Evolutionary conservation across 148 eudicot species (phyloP), one percentile per base, ranked within the genome.

Genomic region (Beta vulgaris): DNA sequence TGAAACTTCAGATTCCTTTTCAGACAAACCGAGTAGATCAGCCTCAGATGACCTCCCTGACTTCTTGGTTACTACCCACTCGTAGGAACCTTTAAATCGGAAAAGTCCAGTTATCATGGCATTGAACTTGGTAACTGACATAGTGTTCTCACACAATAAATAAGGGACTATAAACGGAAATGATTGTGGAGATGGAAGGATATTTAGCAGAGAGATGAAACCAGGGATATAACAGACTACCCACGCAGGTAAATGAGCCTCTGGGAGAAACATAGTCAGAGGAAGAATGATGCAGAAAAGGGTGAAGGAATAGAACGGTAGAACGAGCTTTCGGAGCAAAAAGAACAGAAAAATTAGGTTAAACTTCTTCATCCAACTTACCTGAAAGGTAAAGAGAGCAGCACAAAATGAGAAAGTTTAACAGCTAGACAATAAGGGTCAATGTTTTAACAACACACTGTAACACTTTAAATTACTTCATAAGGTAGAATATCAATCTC

Each of bases 251-350:
- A 93, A 80, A 77, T 86, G 87, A 59, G 98, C 96, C 89, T 93
- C 98, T 9, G 98, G 96, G 26, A 93, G 87, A 83, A 93, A 93
- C 96, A 93, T 93, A 61, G 96, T 93, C 67, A 93, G 57, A 1
- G 98, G 98, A 60, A 93, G 96, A 76, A 93, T 93, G 64, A 93
- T 88, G 79, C 98, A 93, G 87, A 93, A 93, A 48, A 93, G 92
- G 39, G 96, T 93, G 86, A 93, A 93, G 9, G 98, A 93, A 74
- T 93, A 93, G 76, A 93, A 93, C 19, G 98, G 98, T 59, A 93
- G 89, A 77, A 93, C 81, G 58, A 93, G 93, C 86, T 93, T 93
- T 64, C 98, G 87, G 3, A 93, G 89, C 79, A 93, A 88, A 81
- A 93, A 93, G 88, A 93, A 91, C 5, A 89, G 89, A 75, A 91